Evolutionary conservation across 2,329 filamentous ascomycete genomes (phyloP), one percentile per base, ranked within the genome.

Genomic region (Hymenoscyphus scutula): DNA sequence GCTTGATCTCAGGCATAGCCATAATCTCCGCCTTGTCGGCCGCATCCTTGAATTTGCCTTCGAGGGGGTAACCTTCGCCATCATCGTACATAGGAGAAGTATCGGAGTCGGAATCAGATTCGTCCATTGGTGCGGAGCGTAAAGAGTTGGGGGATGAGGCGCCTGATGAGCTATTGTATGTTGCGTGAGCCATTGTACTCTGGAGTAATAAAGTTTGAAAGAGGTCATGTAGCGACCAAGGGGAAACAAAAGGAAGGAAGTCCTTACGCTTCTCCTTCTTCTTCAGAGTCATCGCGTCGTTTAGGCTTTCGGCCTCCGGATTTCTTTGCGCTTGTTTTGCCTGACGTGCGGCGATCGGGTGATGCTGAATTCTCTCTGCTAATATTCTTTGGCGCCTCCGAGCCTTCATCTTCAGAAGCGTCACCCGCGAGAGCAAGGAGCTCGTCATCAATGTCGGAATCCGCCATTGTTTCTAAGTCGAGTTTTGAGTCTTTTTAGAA

Each of bases 341-440:
- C 76, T 2, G 74, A 67, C 5, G 77, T 72, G 61, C 65, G 71
- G 70, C 45, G 76, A 69, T 66, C 80, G 77, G 65, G 82, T 79
- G 85, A 84, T 58, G 81, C 80, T 55, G 85, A 83, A 41, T 78
- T 81, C 68, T 82, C 79, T 71, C 85, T 78, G 75, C 84, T 81
- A 71, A 78, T 77, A 71, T 80, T 80, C 76, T 80, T 79, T 59
- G 68, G 67, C 55, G 62, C 68, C 53, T 72, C 73, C 79, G 84
- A 84, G 72, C 82, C 84, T 63, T 85, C 84, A 66, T 76, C 77
- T 59, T 80, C 83, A 64, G 82, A 80, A 65, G 85, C 89, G 69
- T 91, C 92, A 72, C 92, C 95, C 60, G 93, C 95, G 68, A 98
- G 87, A 73, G 91, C 93, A 68, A 98, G 89, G 68, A 98, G 88